Base-by-base conservation (phyloP, 805 yeast genomes). In the Ascoidea tarda region DNA sequence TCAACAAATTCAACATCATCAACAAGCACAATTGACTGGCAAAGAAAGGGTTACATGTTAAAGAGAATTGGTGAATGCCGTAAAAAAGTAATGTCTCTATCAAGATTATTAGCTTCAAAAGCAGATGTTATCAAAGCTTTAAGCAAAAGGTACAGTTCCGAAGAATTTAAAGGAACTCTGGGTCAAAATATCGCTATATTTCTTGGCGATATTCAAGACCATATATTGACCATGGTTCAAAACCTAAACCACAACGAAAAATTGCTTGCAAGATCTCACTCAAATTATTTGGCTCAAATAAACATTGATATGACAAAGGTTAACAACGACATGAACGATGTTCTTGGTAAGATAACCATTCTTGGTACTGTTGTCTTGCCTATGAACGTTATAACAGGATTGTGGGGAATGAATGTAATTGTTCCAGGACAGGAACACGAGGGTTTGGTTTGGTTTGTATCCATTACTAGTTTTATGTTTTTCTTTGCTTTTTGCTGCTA, bases 121-220 rank as follows among this genome's bases (percentile, higher is more conserved):
- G 98, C 97, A 0, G 99, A 93, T 67, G 99, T 93, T n/a, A 87
- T 93, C 59, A 87, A 87, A 62, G 97, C 96, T 0, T 89, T 93
- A 63, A 84, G 96, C 49, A 93, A 93, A 64, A 72, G 97, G 55
- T 88, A 93, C 63, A 84, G 81, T 58, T 8, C 8, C 4, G 44
- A 38, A 4, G 14, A 38, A 38, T 38, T 38, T 4, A 38, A 38
- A 38, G 44, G 44, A 38, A 8, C 44, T 38, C 28, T 21, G 28
- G 44, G 44, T 10, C 96, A 89, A 59, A 87, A 76, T 56, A 91
- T 93, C 60, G 95, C 93, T 4, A 82, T 93, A 83, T 93, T 91
- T 65, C 69, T 93, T 54, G 96, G 97, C 16, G 99, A 93, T 71
- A 93, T 93, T 60, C 99, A 93, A 68, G 99, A 93, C 69, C 99